These are phyloP conservation scores for Nidularia pulvinata DNA, from an alignment of 768 basidiomycete genomes.

Conservation along the genomic window DNA sequence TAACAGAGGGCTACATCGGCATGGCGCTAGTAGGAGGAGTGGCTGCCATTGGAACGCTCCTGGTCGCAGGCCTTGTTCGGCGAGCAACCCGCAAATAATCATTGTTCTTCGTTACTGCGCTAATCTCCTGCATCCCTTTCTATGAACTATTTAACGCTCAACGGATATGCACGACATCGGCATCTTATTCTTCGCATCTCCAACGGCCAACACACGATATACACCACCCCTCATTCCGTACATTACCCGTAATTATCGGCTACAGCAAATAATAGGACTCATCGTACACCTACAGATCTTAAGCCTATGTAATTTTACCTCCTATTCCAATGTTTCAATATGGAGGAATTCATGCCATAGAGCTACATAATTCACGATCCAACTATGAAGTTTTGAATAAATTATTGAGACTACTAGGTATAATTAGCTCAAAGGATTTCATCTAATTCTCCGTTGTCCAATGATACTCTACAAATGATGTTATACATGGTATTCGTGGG, in stretches of 20 bases:
- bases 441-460: too few relatives aligned
- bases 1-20: slow-evolving; percentile 94
- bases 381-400: too few relatives aligned
- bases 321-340: background rate
- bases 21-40: slow-evolving; percentile 94
- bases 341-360: background rate
- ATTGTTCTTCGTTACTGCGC: background rate
- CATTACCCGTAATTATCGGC: slow-evolving; percentile 6
- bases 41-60: slow-evolving; percentile 79
- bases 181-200: background rate
- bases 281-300: background rate
- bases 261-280: background rate
- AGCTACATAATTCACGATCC: background rate
- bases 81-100: slow-evolving; percentile 64
- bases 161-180: background rate
- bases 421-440: too few relatives aligned
- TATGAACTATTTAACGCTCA: background rate
- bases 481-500: too few relatives aligned
- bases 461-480: too few relatives aligned
- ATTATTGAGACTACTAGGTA: too few relatives aligned
- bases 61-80: slow-evolving; percentile 80
- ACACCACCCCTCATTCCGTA: slow-evolving; percentile 3
- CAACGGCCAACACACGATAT: background rate
- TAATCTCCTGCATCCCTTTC: background rate
- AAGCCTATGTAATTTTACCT: background rate